Evolutionary conservation across 345 rosid genomes (phyloP).

Genomic region (Citrus australasica): DNA sequence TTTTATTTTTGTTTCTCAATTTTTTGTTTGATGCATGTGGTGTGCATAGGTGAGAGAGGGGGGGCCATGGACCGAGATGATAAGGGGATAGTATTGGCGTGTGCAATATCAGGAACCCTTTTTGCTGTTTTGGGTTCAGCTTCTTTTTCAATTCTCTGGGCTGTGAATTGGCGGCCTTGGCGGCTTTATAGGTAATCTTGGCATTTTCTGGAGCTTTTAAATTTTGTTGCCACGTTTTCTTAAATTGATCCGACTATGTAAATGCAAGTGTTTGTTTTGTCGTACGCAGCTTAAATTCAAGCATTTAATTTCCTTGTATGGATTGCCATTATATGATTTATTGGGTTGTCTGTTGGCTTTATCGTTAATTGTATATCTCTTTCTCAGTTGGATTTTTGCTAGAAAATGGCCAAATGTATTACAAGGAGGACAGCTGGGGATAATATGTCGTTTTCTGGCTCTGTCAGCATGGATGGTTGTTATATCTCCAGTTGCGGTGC

Average conservation of each 20-base stretch:
- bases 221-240: background rate
- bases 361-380: background rate
- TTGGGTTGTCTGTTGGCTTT: background rate
- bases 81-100: constrained; percentile 58
- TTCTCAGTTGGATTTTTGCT: constrained; percentile 96
- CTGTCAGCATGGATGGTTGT: constrained; percentile 76
- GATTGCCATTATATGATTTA: background rate
- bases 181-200: constrained; percentile 76
- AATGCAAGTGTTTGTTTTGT: background rate
- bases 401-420: constrained; percentile 91
- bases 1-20: constrained; percentile 2
- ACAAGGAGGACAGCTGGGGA: constrained; percentile 81
- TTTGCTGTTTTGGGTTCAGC: constrained; percentile 67
- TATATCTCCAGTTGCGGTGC: constrained; percentile 75
- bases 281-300: background rate
- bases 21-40: constrained; percentile 25
- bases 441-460: constrained; percentile 69
- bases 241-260: background rate
- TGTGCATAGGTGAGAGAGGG: constrained; percentile 46
- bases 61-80: constrained; percentile 86
- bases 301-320: background rate
- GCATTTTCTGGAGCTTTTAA: background rate
- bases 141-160: constrained; percentile 86
- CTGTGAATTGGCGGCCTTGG: constrained; percentile 99
- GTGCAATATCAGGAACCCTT: constrained; percentile 84